Evolutionary conservation across 75 land plant genomes (phyloP), one percentile per base, ranked within the genome.

Genomic region (Adiantum capillusveneris): DNA sequence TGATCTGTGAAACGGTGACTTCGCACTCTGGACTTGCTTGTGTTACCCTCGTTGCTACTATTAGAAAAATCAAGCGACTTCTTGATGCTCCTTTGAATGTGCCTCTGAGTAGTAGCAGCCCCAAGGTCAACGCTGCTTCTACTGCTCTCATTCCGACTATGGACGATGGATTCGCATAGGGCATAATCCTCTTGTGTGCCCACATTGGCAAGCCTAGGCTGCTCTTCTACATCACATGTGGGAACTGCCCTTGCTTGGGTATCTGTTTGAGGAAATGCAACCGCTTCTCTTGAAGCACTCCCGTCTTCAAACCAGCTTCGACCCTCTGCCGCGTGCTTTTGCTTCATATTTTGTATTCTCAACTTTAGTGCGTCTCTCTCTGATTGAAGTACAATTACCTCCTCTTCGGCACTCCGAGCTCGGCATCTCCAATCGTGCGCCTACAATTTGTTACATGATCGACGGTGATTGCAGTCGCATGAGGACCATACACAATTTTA

Each of bases 91-190:
- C 50, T 46, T 46, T 46, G 18, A 21, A 14, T 6, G 50, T 46
- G 50, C 37, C 37, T 34, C 37, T 34, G 37, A 34, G 37, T 5
- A 34, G 37, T 5, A 34, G 37, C 37, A 34, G 37, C 3, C 14
- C 50, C 50, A 18, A 46, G 50, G 22, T 46, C 50, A 46, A 46
- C 22, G 17, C 50, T 46, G 50, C 50, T 46, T 2, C 50, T 6
- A 21, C 5, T 46, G 50, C 50, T 46, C 50, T 17, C 50, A 46
- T 46, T 46, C 14, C 17, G 50, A 21, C 50, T 46, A 17, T 46
- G 50, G 17, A 6, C 50, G 14, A 18, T 18, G 50, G 50, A 46
- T 14, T 46, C 50, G 17, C 50, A 46, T 3, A 46, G 50, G 6
- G 50, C 22, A 46, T 46, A 18, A 46, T 46, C 50, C 18, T 46